phyloP scores from a whole-genome alignment of 495 filamentous ascomycete species.

The Penicillium mononematosum region DNA sequence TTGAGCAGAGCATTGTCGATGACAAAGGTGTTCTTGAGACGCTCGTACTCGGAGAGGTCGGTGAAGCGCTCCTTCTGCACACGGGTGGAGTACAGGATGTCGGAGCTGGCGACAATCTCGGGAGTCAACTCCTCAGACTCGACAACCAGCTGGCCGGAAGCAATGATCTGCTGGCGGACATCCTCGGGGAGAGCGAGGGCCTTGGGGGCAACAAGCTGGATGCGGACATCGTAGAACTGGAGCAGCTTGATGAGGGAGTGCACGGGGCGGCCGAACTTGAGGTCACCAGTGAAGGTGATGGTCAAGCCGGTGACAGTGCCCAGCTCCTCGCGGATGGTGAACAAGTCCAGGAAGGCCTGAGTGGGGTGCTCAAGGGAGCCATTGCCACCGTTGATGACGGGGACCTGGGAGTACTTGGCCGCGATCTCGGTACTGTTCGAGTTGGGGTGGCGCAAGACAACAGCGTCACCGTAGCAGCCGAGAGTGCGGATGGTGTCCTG shows the following conservation, averaged over 20 bases:
- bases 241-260: conserved; percentile 93
- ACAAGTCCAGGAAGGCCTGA: conserved; percentile 97
- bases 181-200: conserved; percentile 72
- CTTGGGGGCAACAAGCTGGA: conserved; percentile 85
- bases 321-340: conserved; percentile 96
- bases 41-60: conserved; percentile 74
- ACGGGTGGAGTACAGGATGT: conserved; percentile 94
- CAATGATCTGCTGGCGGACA: conserved; percentile 66
- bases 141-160: conserved; percentile 68
- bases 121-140: conserved; percentile 78
- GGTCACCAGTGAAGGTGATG: conserved; percentile 92
- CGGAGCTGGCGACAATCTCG: conserved; percentile 76
- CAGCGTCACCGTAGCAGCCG: conserved; percentile 88
- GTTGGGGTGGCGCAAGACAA: conserved; percentile 89
- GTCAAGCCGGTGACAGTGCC: conserved; percentile 91
- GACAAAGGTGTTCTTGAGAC: conserved; percentile 80
- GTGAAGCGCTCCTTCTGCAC: conserved; percentile 95
- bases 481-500: conserved; percentile 93
- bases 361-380: conserved; percentile 94
- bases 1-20: conserved; percentile 89
- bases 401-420: conserved; percentile 80
- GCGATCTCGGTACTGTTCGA: conserved; percentile 74
- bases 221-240: conserved; percentile 86
- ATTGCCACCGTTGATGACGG: conserved; percentile 96
- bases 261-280: conserved; percentile 89